Evolutionary conservation across 495 filamentous ascomycete species (phyloP), one percentile per base, ranked within the genome.

Genomic region (Penicillium samsonianum): DNA sequence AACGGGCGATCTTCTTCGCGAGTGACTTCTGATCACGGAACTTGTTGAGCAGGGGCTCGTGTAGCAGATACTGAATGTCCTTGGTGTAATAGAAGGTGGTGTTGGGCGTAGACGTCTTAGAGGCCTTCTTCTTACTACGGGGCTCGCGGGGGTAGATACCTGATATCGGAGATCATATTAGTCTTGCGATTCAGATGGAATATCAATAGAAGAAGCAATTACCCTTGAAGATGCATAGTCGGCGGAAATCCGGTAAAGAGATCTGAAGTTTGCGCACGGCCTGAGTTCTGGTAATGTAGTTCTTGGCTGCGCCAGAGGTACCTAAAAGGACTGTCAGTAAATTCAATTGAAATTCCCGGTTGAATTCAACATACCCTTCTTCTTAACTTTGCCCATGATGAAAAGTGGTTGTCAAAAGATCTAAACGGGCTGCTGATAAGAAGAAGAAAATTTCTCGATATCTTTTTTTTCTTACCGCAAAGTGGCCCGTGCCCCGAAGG

Each of bases 1-100:
- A 94, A 58, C 86, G 84, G 25, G 87, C 87, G 63, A 98, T 96
- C 83, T 98, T 98, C 82, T 97, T 98, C 53, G 92, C 90, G 53
- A 98, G 82, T 0, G 88, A 79, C 78, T 98, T 98, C 74, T 98
- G 94, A 41, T 98, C 94, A 64, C 94, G 88, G 80, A 98, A 98
- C 71, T 96, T 97, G 62, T 84, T 80, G 12, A 98, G 82, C n/a
- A 98, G 81, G 14, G 95, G 94, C 73, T 98, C 94, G 72, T 98
- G 94, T 49, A 97, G 87, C 25, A 98, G 86, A 63, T 96, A 98
- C 74, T 96, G 92, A 66, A 98, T 96, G 69, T 98, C 94, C 79
- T 94, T 96, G 65, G 92, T 90, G 79, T 98, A 98, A 83, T 98
- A 98, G 78, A 96, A 98, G 56, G 95, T 98, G 16, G 94, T 98